Base-by-base conservation (phyloP, 306 rosid species). In the Cicer arietinum region DNA sequence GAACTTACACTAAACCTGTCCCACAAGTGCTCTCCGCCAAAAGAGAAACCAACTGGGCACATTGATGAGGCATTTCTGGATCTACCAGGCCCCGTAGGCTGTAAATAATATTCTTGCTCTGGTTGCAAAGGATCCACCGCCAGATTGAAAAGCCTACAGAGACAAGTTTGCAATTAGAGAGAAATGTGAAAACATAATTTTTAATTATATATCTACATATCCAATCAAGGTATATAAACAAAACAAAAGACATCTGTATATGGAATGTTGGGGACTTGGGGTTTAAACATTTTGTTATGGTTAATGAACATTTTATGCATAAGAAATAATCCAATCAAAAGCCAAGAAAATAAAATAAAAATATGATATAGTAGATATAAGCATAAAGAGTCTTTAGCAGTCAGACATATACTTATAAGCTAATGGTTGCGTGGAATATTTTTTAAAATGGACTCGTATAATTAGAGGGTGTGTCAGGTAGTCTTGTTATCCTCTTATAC, bases 11-110 rank as follows among this genome's bases (percentile, higher is more conserved):
- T 90, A 76, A 94, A 90, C 69, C 82, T 84, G 83, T 94, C 99
- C 99, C 99, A 94, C 82, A 94, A 84, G 87, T 94, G 99, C 66
- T 88, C 95, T 17, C 90, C 92, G 47, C 99, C 99, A 88, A 92
- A 94, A 69, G 95, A 92, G 86, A 94, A 94, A 80, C 88, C 96
- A 73, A 86, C 96, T 0, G 98, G 95, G 79, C 96, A 90, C 81
- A 92, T 81, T 71, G 97, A 92, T 66, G 99, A 83, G 72, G 97
- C 97, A 84, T 67, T 90, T 82, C 86, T 89, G 43, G 88, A 89
- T 84, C 86, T 85, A 74, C 96, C 96, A 48, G 87, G 88, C 83
- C 85, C 89, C 37, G 84, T 77, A 47, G 99, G 93, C 86, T 94
- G 99, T 68, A 94, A 86, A 84, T 88, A 94, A 77, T 90, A 94